A percentile compares a stretch with the other conserved stretches of the same genome.
These are phyloP conservation scores for Elsinoe batatas DNA, from an alignment of 2,329 filamentous ascomycete species.

Conservation along the genomic window DNA sequence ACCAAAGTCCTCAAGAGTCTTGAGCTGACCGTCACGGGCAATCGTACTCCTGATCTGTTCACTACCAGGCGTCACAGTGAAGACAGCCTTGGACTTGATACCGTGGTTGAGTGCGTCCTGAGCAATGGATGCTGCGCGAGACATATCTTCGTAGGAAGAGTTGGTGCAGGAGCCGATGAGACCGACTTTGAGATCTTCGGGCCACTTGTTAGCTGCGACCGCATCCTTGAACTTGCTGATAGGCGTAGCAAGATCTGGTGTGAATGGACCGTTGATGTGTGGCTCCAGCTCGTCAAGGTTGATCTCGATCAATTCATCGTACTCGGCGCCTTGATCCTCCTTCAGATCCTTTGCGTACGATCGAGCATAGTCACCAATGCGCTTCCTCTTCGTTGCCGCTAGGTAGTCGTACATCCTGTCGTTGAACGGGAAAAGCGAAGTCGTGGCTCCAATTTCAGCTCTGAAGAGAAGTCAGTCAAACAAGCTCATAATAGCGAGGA, in stretches of 20 bases:
- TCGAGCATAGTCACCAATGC: constrained; percentile 84
- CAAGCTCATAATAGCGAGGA: background rate
- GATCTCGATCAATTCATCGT: constrained; percentile 85
- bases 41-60: constrained; percentile 96
- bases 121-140: constrained; percentile 81
- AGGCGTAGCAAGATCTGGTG: constrained; percentile 87
- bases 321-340: constrained; percentile 76
- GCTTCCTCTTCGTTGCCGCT: constrained; percentile 74
- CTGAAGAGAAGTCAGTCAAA: constrained; percentile 19
- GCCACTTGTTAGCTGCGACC: constrained; percentile 80
- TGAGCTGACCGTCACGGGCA: constrained; percentile 76
- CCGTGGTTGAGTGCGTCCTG: constrained; percentile 85
- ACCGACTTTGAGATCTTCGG: constrained; percentile 78
- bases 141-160: constrained; percentile 98
- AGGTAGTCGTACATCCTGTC: constrained; percentile 97
- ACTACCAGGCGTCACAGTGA: constrained; percentile 91
- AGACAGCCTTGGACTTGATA: constrained; percentile 83
- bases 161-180: constrained; percentile 98
- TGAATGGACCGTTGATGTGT: constrained; percentile 95
- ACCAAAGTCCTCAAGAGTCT: constrained; percentile 38
- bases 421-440: constrained; percentile 95
- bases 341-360: constrained; percentile 75
- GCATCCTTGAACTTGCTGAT: constrained; percentile 80
- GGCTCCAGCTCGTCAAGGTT: constrained; percentile 84
- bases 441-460: constrained; percentile 74